Evolutionary conservation across 2,329 filamentous ascomycete species (phyloP).

Genomic region (Penicillium verrucosum): DNA sequence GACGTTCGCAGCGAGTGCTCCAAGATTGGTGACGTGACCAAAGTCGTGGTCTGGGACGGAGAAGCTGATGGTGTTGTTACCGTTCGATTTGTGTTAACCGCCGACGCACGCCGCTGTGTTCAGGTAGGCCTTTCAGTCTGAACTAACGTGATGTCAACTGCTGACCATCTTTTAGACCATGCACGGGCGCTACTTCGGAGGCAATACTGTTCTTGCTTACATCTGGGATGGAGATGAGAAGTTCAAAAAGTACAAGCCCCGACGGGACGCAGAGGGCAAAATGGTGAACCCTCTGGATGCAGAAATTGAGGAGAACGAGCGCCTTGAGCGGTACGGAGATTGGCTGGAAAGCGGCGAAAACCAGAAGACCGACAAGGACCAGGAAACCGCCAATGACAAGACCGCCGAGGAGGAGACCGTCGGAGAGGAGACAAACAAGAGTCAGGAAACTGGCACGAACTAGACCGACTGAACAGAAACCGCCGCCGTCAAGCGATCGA

Average conservation of each 20-base stretch:
- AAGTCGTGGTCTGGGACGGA: conserved; percentile 83
- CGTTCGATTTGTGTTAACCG: conserved; percentile 71
- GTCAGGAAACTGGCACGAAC: neutral
- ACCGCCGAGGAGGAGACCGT: neutral
- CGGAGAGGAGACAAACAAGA: neutral
- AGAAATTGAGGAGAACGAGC: conserved; percentile 46
- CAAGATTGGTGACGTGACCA: conserved; percentile 83
- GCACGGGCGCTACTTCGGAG: conserved; percentile 76
- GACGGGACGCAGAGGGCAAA: conserved; percentile 30
- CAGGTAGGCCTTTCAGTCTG: conserved; percentile 32
- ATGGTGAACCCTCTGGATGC: conserved; percentile 39
- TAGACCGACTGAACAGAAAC: neutral
- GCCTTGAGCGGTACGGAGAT: conserved; percentile 49
- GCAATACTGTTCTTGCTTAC: conserved; percentile 67
- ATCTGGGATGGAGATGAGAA: conserved; percentile 68
- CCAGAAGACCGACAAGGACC: neutral
- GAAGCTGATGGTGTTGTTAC: conserved; percentile 82
- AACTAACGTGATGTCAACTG: neutral
- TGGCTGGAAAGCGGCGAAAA: conserved; percentile 41
- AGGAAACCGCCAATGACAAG: neutral
- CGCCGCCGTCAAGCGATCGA: neutral
- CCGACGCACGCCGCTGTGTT: conserved; percentile 70
- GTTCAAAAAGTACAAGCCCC: conserved; percentile 64
- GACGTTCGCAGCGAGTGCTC: conserved; percentile 88
- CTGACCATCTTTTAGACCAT: conserved; percentile 51